Percentiles rank a stretch among this genome's conserved stretches.
phyloP scores from a whole-genome alignment of 768 basidiomycete species.

The Tremella mesenterica region DNA sequence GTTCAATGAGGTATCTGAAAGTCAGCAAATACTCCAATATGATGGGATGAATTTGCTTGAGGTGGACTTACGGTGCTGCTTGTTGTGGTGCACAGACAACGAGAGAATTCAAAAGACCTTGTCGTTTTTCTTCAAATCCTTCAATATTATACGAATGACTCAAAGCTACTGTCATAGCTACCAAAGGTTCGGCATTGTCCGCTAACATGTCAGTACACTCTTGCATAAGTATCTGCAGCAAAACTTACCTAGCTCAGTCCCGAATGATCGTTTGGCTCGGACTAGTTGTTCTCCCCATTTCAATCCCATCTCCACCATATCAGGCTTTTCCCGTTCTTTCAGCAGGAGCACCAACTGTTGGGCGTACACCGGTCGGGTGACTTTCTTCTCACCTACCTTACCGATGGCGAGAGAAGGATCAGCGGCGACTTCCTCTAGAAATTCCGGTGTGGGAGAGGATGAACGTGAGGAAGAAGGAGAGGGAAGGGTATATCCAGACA shows the following conservation, averaged over 20 bases:
- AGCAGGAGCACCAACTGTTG: slow-evolving; percentile 71
- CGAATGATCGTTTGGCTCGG: slow-evolving; percentile 70
- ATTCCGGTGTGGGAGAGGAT: slow-evolving; percentile 68
- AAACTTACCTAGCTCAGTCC: slow-evolving; percentile 72
- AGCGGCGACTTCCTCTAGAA: slow-evolving; percentile 71
- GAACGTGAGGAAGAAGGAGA: slow-evolving; percentile 58
- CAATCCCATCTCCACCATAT: slow-evolving; percentile 71
- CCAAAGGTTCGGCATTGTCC: slow-evolving; percentile 80
- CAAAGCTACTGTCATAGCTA: slow-evolving; percentile 61
- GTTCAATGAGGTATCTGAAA: slow-evolving; percentile 68
- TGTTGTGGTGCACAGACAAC: slow-evolving; percentile 68
- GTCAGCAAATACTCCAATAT: not conserved
- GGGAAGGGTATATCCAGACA: slow-evolving; percentile 65
- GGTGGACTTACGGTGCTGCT: slow-evolving; percentile 64
- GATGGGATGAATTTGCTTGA: not conserved
- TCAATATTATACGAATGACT: slow-evolving; percentile 79
- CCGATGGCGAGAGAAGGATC: slow-evolving; percentile 73
- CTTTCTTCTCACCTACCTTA: slow-evolving; percentile 52
- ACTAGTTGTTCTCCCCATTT: slow-evolving; percentile 72
- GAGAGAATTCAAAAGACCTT: slow-evolving; percentile 67
- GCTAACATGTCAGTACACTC: slow-evolving; percentile 48
- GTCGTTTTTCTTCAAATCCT: slow-evolving; percentile 65
- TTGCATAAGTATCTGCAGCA: slow-evolving; percentile 1
- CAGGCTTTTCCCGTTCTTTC: slow-evolving; percentile 58
- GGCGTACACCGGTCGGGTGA: slow-evolving; percentile 79